Evolutionary conservation across 1,139 yeast genomes (phyloP).

Genomic region (Diutina mesorugosa): DNA sequence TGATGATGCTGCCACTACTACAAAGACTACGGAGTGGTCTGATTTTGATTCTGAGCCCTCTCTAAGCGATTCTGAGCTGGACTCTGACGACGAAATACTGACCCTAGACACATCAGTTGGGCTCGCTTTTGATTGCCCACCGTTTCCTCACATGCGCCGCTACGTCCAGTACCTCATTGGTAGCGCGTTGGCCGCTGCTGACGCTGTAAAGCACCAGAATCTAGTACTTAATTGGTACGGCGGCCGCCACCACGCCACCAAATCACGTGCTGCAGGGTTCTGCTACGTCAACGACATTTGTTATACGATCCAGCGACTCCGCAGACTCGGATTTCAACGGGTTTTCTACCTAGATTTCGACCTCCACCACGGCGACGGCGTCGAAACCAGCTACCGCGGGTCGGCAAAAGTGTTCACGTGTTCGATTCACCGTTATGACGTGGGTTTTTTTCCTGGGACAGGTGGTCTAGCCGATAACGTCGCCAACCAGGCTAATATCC

Average conservation of each 20-base stretch:
- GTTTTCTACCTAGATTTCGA: conserved; percentile 61
- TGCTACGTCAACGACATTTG: conserved; percentile 65
- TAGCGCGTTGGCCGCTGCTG: background rate
- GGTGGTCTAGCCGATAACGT: conserved; percentile 27
- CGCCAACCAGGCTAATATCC: conserved; percentile 37
- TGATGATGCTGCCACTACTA: background rate
- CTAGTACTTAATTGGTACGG: conserved; percentile 67
- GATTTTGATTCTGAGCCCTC: background rate
- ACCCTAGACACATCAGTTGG: background rate
- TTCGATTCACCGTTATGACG: conserved; percentile 50
- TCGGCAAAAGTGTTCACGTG: conserved; percentile 47
- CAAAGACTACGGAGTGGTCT: background rate
- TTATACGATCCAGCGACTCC: conserved; percentile 33
- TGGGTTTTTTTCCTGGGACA: conserved; percentile 67
- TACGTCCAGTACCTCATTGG: background rate
- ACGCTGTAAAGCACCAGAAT: background rate
- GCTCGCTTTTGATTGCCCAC: background rate
- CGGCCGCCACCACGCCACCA: conserved; percentile 62
- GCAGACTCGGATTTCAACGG: conserved; percentile 27
- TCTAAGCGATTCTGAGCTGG: no score
- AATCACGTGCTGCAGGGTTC: conserved; percentile 51
- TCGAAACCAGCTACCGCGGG: conserved; percentile 48
- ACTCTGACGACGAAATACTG: background rate
- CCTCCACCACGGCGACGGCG: conserved; percentile 75
- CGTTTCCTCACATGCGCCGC: background rate